phyloP scores from a whole-genome alignment of 2,329 filamentous ascomycete genomes.

The Grosmannia huntii region DNA sequence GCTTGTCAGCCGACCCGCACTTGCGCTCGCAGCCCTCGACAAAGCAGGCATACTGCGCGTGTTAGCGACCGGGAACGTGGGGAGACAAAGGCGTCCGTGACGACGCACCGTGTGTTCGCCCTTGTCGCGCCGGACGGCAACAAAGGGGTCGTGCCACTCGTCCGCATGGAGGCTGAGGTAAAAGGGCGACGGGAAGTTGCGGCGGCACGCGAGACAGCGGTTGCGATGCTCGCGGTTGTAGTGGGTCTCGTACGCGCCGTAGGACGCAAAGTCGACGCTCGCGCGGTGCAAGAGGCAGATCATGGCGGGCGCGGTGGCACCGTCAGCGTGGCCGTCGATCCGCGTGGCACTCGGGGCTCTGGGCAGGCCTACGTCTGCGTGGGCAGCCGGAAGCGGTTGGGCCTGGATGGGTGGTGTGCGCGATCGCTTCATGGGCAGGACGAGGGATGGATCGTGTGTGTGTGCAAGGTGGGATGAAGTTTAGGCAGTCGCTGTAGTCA shows the following conservation, averaged over 20 bases:
- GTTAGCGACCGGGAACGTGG: too few species aligned
- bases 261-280: constrained; percentile 56
- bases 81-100: too few species aligned
- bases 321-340: constrained; percentile 18
- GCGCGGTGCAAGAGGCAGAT: constrained; percentile 67
- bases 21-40: constrained; percentile 77
- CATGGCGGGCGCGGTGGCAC: constrained; percentile 40
- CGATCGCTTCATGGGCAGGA: constrained; percentile 52
- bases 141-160: constrained; percentile 79
- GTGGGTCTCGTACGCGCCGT: constrained; percentile 76
- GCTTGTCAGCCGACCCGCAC: constrained; percentile 72
- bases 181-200: constrained; percentile 77
- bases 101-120: constrained; percentile 75
- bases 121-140: constrained; percentile 55
- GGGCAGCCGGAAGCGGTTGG: not conserved
- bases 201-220: constrained; percentile 71
- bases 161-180: constrained; percentile 75
- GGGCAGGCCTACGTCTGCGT: not conserved
- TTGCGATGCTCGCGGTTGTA: constrained; percentile 73
- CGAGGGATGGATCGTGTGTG: too few species aligned
- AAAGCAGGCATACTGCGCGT: constrained; percentile 66
- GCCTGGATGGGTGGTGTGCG: constrained; percentile 36
- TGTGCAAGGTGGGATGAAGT: not conserved
- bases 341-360: constrained; percentile 44
- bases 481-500: not conserved